phyloP scores from a whole-genome alignment of 1,284 basidiomycete genomes.

The Leccinum proliferum region DNA sequence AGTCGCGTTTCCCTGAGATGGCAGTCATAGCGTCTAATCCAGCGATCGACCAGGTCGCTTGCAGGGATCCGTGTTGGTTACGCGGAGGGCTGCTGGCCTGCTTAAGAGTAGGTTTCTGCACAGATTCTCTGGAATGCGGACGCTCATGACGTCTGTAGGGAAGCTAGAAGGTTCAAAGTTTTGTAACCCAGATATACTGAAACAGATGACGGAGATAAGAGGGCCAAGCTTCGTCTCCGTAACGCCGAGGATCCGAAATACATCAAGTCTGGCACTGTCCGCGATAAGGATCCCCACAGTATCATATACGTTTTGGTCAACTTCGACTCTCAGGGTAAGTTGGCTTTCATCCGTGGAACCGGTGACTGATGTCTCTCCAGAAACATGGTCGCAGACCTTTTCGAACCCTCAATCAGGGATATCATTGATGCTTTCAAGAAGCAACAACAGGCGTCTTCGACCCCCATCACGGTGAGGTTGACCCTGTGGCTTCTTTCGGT shows the following conservation, averaged over 20 bases:
- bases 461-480: slow-evolving; percentile 30
- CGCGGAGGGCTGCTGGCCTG: slow-evolving; percentile 32
- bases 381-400: slow-evolving; percentile 37
- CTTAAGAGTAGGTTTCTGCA: slow-evolving; percentile 29
- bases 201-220: slow-evolving; percentile 39
- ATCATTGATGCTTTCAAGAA: slow-evolving; percentile 36
- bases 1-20: slow-evolving; percentile 14
- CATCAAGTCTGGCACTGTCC: slow-evolving; percentile 44
- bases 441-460: slow-evolving; percentile 29
- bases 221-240: slow-evolving; percentile 44
- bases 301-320: slow-evolving; percentile 43
- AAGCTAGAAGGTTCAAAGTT: slow-evolving; percentile 28
- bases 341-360: not conserved
- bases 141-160: slow-evolving; percentile 23
- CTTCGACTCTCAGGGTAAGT: slow-evolving; percentile 39
- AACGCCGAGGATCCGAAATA: slow-evolving; percentile 37
- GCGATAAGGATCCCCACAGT: slow-evolving; percentile 39
- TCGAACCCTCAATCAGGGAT: slow-evolving; percentile 40
- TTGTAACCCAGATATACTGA: slow-evolving; percentile 32
- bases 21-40: slow-evolving; percentile 1
- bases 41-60: slow-evolving; percentile 22
- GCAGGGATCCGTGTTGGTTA: slow-evolving; percentile 39
- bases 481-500: not conserved
- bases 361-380: slow-evolving; percentile 20
- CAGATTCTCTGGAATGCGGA: too few species aligned